Evolutionary conservation across 768 basidiomycete species (phyloP).

Genomic region (Bullera alba): DNA sequence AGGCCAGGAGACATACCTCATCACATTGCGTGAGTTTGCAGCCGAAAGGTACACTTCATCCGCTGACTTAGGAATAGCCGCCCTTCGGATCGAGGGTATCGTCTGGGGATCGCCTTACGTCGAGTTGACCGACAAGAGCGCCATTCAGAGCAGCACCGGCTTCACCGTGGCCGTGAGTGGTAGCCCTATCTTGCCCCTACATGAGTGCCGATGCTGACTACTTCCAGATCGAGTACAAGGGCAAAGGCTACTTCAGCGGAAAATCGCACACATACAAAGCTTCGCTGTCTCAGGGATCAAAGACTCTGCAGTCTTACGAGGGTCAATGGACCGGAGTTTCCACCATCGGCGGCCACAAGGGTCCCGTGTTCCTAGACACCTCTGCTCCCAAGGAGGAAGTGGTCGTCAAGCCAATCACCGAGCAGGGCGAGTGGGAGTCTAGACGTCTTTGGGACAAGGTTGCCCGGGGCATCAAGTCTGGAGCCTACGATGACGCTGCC

Average conservation of each 20-base stretch:
- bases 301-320: slow-evolving; percentile 46
- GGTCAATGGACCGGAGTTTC: slow-evolving; percentile 51
- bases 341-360: slow-evolving; percentile 46
- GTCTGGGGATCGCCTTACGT: slow-evolving; percentile 85
- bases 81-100: slow-evolving; percentile 79
- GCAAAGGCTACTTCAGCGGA: slow-evolving; percentile 90
- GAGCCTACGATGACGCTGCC: slow-evolving; percentile 86
- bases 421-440: slow-evolving; percentile 73
- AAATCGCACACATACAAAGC: slow-evolving; percentile 92
- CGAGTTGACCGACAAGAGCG: slow-evolving; percentile 73
- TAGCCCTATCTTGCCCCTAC: background rate
- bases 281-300: slow-evolving; percentile 52
- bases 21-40: slow-evolving; percentile 64
- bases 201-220: background rate
- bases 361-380: slow-evolving; percentile 67
- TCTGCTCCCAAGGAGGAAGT: slow-evolving; percentile 68
- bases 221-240: slow-evolving; percentile 76
- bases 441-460: slow-evolving; percentile 76
- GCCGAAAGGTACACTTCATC: too few relatives aligned
- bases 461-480: slow-evolving; percentile 80
- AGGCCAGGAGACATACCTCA: slow-evolving; percentile 67
- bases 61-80: slow-evolving; percentile 46
- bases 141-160: slow-evolving; percentile 66
- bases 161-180: slow-evolving; percentile 53
- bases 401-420: slow-evolving; percentile 54